A percentile compares a stretch with the other conserved stretches of the same genome.
Evolutionary conservation across 495 filamentous ascomycete species (phyloP).

Genomic region (Xylaria intraflava): DNA sequence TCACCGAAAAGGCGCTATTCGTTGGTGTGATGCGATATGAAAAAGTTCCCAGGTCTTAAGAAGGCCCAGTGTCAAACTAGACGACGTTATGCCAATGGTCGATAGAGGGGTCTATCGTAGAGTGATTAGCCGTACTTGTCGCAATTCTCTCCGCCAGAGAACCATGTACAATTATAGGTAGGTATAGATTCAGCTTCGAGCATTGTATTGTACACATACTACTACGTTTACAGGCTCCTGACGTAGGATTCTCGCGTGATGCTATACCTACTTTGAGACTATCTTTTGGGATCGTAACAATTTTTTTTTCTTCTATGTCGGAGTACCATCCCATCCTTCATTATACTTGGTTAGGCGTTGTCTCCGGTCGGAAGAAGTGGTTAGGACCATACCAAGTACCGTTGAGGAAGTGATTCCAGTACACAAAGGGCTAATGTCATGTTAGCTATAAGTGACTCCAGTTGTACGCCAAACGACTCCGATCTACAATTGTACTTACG

Average conservation of each 20-base stretch:
- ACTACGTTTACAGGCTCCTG: not conserved
- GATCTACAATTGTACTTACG: constrained; percentile 21
- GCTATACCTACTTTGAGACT: not conserved
- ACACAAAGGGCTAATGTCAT: constrained; percentile 17
- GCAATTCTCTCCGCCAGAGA: not conserved
- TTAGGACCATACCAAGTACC: constrained; percentile 25
- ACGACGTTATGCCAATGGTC: constrained; percentile 9
- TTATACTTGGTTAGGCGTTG: not conserved
- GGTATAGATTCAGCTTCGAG: not conserved
- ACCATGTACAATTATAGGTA: not conserved
- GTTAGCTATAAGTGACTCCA: not conserved
- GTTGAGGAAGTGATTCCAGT: constrained; percentile 23
- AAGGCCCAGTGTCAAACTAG: too few species aligned
- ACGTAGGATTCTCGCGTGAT: too few species aligned
- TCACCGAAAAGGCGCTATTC: too few species aligned
- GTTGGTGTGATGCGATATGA: too few species aligned
- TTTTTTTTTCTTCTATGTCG: too few species aligned
- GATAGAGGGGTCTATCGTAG: constrained; percentile 8
- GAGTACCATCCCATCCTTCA: too few species aligned
- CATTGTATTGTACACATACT: not conserved
- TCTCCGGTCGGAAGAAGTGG: constrained; percentile 21
- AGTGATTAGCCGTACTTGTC: constrained; percentile 11
- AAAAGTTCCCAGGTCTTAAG: too few species aligned
- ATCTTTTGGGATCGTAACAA: not conserved
- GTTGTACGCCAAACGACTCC: not conserved